These are phyloP conservation scores for Heimioporus retisporus DNA, from an alignment of 1,284 basidiomycete species.

Conservation along the genomic window DNA sequence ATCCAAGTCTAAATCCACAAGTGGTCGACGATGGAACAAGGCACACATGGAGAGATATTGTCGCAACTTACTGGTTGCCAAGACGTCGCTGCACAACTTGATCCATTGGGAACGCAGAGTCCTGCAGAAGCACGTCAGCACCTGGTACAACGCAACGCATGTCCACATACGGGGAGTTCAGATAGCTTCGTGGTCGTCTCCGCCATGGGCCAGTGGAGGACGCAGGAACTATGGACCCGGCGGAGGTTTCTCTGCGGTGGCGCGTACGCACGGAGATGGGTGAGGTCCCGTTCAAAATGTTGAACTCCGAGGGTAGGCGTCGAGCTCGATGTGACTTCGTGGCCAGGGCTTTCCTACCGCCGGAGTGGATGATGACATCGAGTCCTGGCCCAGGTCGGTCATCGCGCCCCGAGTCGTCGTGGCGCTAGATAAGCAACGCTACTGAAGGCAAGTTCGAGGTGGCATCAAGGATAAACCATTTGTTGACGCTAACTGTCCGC, in stretches of 20 bases:
- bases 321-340: slow-evolving; percentile 20
- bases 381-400: slow-evolving; percentile 25
- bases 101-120: slow-evolving; percentile 35
- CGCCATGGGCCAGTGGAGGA: slow-evolving; percentile 36
- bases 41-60: slow-evolving; percentile 38
- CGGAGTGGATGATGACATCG: slow-evolving; percentile 35
- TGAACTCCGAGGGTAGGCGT: slow-evolving; percentile 26
- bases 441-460: too few relatives aligned
- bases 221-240: slow-evolving; percentile 29
- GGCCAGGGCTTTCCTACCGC: slow-evolving; percentile 27
- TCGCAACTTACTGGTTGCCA: slow-evolving; percentile 36
- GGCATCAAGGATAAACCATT: too few relatives aligned
- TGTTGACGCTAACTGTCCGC: too few relatives aligned
- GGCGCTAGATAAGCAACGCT: too few relatives aligned
- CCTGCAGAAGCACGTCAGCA: slow-evolving; percentile 16
- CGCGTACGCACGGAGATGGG: slow-evolving; percentile 36
- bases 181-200: slow-evolving; percentile 12
- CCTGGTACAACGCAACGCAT: too few relatives aligned
- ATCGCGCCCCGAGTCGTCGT: slow-evolving; percentile 7
- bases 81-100: slow-evolving; percentile 35
- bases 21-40: too few relatives aligned
- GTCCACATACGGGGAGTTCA: slow-evolving; percentile 20
- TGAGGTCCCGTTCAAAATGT: slow-evolving; percentile 40
- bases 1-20: too few relatives aligned
- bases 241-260: slow-evolving; percentile 38